A percentile compares a stretch with the other conserved stretches of the same genome.
These are phyloP conservation scores for Colletotrichum sansevieriae DNA, from an alignment of 2,329 filamentous ascomycete species.

Conservation along the genomic window DNA sequence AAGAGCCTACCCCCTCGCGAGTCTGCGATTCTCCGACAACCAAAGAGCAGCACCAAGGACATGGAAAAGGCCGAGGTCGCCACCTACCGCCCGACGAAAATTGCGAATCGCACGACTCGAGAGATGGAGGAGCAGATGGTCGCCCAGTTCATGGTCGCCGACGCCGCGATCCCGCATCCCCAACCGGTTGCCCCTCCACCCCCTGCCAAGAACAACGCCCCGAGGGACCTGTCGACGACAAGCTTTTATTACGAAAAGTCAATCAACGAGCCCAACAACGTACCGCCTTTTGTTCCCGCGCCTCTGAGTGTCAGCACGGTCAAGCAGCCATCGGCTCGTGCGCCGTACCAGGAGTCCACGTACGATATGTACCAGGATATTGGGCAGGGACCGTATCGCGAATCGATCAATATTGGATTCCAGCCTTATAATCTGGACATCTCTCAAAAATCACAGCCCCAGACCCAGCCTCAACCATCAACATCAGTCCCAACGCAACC, in stretches of 20 bases:
- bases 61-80: constrained; percentile 28
- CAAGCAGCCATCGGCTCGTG: background rate
- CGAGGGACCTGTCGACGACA: background rate
- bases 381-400: constrained; percentile 32
- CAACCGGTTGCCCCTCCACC: background rate
- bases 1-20: constrained; percentile 10
- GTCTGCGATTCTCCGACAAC: constrained; percentile 19
- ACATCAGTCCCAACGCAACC: background rate
- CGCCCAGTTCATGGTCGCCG: constrained; percentile 24
- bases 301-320: constrained; percentile 15
- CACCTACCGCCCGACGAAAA: constrained; percentile 25
- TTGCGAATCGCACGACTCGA: constrained; percentile 30
- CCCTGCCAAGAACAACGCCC: too few species aligned
- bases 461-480: background rate
- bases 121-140: constrained; percentile 39
- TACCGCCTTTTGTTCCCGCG: constrained; percentile 2
- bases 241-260: constrained; percentile 38
- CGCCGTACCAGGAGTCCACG: constrained; percentile 27
- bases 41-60: constrained; percentile 26
- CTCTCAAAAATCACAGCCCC: constrained; percentile 13
- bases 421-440: constrained; percentile 26
- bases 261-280: constrained; percentile 22
- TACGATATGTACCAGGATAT: constrained; percentile 33
- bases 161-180: background rate
- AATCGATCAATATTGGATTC: constrained; percentile 36